Evolutionary conservation across 2,329 filamentous ascomycete genomes (phyloP).

Genomic region (Thermothelomyces thermophilus): DNA sequence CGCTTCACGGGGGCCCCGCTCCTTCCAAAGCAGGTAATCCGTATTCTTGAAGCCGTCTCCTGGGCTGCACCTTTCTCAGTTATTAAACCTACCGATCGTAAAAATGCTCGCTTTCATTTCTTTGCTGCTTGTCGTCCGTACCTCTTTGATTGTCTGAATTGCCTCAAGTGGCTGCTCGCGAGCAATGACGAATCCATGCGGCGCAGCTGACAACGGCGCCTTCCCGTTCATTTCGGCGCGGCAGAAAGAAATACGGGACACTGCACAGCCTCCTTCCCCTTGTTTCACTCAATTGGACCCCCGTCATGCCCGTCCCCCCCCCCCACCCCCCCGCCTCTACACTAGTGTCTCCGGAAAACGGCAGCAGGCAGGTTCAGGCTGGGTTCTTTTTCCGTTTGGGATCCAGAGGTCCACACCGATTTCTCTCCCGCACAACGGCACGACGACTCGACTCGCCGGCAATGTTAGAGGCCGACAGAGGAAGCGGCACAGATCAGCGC

Average conservation of each 20-base stretch:
- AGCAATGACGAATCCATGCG: background rate
- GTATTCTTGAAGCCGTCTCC: no score
- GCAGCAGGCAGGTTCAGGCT: no score
- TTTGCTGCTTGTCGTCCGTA: background rate
- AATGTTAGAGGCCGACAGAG: conserved; percentile 4
- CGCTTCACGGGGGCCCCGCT: conserved; percentile 2
- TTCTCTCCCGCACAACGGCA: no score
- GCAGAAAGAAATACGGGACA: conserved; percentile 1
- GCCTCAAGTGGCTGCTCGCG: no score
- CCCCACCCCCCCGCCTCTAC: no score
- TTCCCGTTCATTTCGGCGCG: background rate
- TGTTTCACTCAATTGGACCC: background rate
- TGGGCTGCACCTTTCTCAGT: no score
- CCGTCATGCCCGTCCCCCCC: background rate
- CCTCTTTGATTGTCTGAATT: background rate
- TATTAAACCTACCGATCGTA: no score
- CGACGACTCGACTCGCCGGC: background rate
- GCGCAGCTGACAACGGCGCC: background rate
- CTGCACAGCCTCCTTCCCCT: conserved; percentile 12
- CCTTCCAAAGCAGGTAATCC: no score
- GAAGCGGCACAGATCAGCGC: background rate
- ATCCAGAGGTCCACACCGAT: no score
- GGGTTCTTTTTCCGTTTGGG: no score
- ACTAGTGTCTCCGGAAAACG: no score
- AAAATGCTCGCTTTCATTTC: no score